Evolutionary conservation across 192 early-diverging fungal genomes (phyloP).

Genomic region (Linnemannia elongata): DNA sequence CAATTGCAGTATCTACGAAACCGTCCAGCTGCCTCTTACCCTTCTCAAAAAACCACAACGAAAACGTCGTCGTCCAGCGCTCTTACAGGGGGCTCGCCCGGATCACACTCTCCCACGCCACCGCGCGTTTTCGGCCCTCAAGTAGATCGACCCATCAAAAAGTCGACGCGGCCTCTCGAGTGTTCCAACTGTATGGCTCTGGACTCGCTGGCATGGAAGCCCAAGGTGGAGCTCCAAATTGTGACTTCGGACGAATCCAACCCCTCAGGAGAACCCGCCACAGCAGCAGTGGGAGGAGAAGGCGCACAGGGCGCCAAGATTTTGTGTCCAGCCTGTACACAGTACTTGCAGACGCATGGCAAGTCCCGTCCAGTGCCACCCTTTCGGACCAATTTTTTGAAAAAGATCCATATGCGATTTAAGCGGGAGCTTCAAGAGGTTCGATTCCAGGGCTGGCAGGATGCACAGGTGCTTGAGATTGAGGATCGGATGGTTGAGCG

Average conservation of each 20-base stretch:
- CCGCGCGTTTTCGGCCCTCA: conserved; percentile 41
- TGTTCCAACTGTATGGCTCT: conserved; percentile 50
- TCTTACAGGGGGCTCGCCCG: neutral
- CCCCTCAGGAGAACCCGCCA: neutral
- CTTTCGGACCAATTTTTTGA: conserved; percentile 46
- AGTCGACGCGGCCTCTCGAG: conserved; percentile 29
- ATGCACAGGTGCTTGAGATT: conserved; percentile 54
- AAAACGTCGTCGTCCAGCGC: neutral
- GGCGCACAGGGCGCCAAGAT: conserved; percentile 9
- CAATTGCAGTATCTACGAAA: conserved; percentile 43
- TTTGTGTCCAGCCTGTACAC: conserved; percentile 37
- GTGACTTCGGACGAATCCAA: neutral
- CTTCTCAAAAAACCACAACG: conserved; percentile 9
- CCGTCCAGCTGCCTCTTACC: conserved; percentile 5
- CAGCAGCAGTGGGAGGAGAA: neutral
- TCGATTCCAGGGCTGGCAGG: conserved; percentile 55
- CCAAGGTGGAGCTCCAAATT: conserved; percentile 21
- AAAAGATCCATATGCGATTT: conserved; percentile 51
- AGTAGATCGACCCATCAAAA: conserved; percentile 42
- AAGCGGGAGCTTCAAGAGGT: conserved; percentile 55
- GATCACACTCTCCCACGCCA: conserved; percentile 46
- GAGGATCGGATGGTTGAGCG: conserved; percentile 46
- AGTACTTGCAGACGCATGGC: conserved; percentile 43
- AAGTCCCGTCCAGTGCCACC: conserved; percentile 41
- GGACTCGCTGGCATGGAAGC: conserved; percentile 30